These are phyloP conservation scores for Rhododendron molle DNA, from an alignment of 148 eudicot species.

Conservation along the genomic window DNA sequence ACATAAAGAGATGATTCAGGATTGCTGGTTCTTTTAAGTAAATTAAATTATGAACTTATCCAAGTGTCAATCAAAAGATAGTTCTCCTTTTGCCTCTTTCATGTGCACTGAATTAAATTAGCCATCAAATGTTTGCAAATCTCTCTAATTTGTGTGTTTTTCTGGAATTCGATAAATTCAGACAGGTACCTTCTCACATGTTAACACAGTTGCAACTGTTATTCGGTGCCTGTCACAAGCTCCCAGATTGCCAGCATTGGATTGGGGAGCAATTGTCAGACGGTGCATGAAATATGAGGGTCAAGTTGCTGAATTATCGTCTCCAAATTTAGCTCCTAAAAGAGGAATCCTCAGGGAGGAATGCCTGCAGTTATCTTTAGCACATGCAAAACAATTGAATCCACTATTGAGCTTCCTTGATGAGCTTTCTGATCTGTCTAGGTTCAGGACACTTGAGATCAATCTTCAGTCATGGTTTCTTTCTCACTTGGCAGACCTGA, in stretches of 20 bases:
- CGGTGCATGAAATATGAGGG: constrained; percentile 75
- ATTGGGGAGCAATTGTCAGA: constrained; percentile 75
- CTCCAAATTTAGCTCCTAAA: constrained; percentile 22
- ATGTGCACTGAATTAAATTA: background rate
- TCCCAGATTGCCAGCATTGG: constrained; percentile 72
- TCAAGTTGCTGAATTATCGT: constrained; percentile 30
- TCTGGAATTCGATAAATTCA: constrained; percentile 24
- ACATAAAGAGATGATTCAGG: background rate
- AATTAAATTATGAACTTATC: background rate
- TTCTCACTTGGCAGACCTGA: constrained; percentile 55
- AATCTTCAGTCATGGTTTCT: constrained; percentile 60
- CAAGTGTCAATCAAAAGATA: background rate
- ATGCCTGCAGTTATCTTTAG: constrained; percentile 61
- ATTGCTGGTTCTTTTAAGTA: background rate
- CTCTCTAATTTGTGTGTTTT: background rate
- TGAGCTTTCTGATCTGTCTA: constrained; percentile 69
- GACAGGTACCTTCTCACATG: constrained; percentile 31
- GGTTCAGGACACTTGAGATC: constrained; percentile 71
- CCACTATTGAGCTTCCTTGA: constrained; percentile 66
- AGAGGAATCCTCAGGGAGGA: constrained; percentile 63
- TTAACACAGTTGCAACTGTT: constrained; percentile 45
- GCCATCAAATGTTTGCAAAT: background rate
- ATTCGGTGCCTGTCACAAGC: constrained; percentile 78
- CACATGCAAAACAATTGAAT: constrained; percentile 61
- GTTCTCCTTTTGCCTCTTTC: background rate